Evolutionary conservation across 352 stramenopile species (phyloP).

Genomic region (Blastocystis sp.): DNA sequence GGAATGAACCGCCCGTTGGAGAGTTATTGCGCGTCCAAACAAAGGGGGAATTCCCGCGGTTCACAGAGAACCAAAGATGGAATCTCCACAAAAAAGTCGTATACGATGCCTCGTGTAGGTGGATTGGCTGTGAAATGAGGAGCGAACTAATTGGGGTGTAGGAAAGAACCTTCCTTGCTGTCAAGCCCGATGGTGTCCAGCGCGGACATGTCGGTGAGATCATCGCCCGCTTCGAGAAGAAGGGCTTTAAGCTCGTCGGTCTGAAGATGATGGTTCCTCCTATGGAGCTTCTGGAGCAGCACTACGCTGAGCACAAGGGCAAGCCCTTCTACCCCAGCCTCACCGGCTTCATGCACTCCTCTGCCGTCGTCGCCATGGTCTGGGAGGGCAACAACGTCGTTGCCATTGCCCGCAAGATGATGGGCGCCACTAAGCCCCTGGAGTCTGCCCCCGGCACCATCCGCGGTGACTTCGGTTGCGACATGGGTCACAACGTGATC

Average conservation of each 20-base stretch:
- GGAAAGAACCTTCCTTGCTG: slow-evolving; percentile 76
- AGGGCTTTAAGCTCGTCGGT: slow-evolving; percentile 93
- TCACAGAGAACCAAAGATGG: neutral
- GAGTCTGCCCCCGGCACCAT: slow-evolving; percentile 91
- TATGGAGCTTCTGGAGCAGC: slow-evolving; percentile 80
- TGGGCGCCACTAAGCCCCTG: slow-evolving; percentile 91
- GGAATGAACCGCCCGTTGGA: neutral
- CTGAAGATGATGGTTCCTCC: slow-evolving; percentile 85
- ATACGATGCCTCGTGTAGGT: slow-evolving; percentile 37
- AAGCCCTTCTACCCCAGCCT: slow-evolving; percentile 87
- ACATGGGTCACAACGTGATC: slow-evolving; percentile 87
- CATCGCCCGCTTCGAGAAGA: slow-evolving; percentile 93
- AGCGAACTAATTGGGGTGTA: slow-evolving; percentile 42
- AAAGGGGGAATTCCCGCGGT: neutral
- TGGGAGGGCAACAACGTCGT: slow-evolving; percentile 88
- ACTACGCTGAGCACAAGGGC: slow-evolving; percentile 88
- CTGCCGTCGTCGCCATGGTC: slow-evolving; percentile 78
- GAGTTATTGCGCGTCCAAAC: neutral
- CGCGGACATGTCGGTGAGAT: slow-evolving; percentile 87
- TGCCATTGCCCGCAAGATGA: slow-evolving; percentile 88
- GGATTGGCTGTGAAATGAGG: slow-evolving; percentile 73
- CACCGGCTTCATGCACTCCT: slow-evolving; percentile 91
- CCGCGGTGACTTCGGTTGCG: slow-evolving; percentile 88
- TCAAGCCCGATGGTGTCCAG: slow-evolving; percentile 97
- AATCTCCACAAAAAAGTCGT: neutral